phyloP scores from a whole-genome alignment of 768 basidiomycete genomes.

The Pilatotrama ljubarskyi region DNA sequence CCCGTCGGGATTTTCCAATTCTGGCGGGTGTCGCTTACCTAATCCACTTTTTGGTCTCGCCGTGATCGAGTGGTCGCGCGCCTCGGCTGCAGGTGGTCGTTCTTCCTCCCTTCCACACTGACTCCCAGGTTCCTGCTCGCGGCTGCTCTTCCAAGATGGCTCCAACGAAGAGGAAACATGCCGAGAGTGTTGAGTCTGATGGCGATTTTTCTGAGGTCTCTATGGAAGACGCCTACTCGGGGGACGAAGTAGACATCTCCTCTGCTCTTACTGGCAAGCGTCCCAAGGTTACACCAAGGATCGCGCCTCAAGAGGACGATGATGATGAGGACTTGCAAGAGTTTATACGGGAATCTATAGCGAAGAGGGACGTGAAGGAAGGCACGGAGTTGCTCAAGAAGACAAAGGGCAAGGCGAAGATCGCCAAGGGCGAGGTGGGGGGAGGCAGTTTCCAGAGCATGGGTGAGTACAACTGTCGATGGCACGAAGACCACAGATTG shows the following conservation, averaged over 20 bases:
- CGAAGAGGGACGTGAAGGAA: constrained; percentile 69
- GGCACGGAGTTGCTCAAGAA: constrained; percentile 80
- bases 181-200: constrained; percentile 2
- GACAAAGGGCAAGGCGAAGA: constrained; percentile 68
- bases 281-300: background rate
- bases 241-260: constrained; percentile 63
- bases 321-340: constrained; percentile 54
- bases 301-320: constrained; percentile 15
- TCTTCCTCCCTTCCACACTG: background rate
- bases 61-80: background rate
- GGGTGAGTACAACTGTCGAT: constrained; percentile 54
- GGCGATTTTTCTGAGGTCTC: constrained; percentile 14
- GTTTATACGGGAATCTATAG: constrained; percentile 68
- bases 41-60: constrained; percentile 12
- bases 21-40: background rate
- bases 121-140: background rate
- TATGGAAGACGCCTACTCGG: constrained; percentile 12
- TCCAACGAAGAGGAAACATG: constrained; percentile 12
- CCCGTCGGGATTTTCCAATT: constrained; percentile 11
- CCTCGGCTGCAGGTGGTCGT: background rate
- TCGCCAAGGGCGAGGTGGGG: constrained; percentile 76
- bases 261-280: constrained; percentile 48
- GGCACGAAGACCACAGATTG: background rate
- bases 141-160: constrained; percentile 1
- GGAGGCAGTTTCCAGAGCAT: constrained; percentile 97